Evolutionary conservation across 257 asterid genomes (phyloP).

Genomic region (Ajuga chamaepitys): DNA sequence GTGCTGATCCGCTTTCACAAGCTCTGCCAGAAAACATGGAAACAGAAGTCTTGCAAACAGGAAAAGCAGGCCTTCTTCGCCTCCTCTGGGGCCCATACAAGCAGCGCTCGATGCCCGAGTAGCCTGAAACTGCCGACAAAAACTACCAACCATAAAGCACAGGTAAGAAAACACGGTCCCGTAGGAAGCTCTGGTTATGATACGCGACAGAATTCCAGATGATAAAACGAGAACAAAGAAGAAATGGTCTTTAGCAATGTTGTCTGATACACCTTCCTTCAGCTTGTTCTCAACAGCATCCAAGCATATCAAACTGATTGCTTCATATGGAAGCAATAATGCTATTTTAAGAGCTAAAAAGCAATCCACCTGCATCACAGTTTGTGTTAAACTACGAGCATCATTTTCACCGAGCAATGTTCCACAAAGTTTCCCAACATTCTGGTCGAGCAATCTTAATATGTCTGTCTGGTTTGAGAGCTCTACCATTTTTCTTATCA

Average conservation of each 20-base stretch:
- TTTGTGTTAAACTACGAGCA: constrained; percentile 36
- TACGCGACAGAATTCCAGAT: constrained; percentile 50
- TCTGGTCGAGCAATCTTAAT: constrained; percentile 56
- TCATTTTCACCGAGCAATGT: constrained; percentile 54
- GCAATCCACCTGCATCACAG: constrained; percentile 42
- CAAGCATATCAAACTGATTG: constrained; percentile 56
- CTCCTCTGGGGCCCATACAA: background rate
- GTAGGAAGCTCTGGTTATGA: constrained; percentile 43
- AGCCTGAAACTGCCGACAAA: constrained; percentile 60
- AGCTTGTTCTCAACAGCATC: constrained; percentile 68
- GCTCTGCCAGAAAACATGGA: constrained; percentile 74
- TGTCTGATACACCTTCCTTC: constrained; percentile 51
- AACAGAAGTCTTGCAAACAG: constrained; percentile 52
- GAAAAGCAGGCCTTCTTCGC: background rate
- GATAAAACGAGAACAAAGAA: constrained; percentile 54
- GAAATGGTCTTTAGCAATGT: constrained; percentile 36
- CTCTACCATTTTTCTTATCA: constrained; percentile 36
- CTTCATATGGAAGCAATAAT: constrained; percentile 53
- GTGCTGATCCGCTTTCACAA: constrained; percentile 73
- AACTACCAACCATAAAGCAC: constrained; percentile 72
- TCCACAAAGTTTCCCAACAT: constrained; percentile 23
- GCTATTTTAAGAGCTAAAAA: constrained; percentile 54
- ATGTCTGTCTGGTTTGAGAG: constrained; percentile 34
- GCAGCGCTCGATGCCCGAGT: constrained; percentile 20
- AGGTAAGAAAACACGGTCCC: constrained; percentile 64